These are phyloP conservation scores for Pichia sp. DNA, from an alignment of 1,139 yeast genomes.

Conservation along the genomic window DNA sequence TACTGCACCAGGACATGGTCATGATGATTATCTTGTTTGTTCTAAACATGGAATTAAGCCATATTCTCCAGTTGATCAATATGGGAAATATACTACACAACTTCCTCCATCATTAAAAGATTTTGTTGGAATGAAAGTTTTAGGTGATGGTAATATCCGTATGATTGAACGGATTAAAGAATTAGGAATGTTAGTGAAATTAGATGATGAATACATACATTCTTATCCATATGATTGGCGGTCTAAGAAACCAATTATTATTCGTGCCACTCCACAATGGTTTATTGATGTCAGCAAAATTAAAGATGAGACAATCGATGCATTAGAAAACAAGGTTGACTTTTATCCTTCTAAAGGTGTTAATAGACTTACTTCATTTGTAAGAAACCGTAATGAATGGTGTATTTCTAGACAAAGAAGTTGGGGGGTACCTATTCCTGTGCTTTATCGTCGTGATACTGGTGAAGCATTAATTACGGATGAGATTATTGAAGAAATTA, in stretches of 20 bases:
- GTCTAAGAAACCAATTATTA: slow-evolving; percentile 89
- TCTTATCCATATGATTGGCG: slow-evolving; percentile 98
- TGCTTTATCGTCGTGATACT: slow-evolving; percentile 55
- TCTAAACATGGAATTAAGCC: slow-evolving; percentile 49
- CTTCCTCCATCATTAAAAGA: slow-evolving; percentile 38
- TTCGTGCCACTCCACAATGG: slow-evolving; percentile 96
- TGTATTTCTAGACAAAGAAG: slow-evolving; percentile 92
- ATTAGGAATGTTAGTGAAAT: slow-evolving; percentile 42
- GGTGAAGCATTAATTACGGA: slow-evolving; percentile 53
- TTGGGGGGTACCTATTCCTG: slow-evolving; percentile 99
- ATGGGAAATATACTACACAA: slow-evolving; percentile 57
- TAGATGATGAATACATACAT: slow-evolving; percentile 55
- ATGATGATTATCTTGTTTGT: slow-evolving; percentile 82
- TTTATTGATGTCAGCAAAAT: slow-evolving; percentile 80
- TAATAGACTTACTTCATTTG: slow-evolving; percentile 65
- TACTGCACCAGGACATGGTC: slow-evolving; percentile 97
- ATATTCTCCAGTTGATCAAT: slow-evolving; percentile 71
- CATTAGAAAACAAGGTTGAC: slow-evolving; percentile 51
- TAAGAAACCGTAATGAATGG: slow-evolving; percentile 85
- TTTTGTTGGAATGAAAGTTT: slow-evolving; percentile 54
- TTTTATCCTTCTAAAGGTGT: slow-evolving; percentile 72
- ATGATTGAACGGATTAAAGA: slow-evolving; percentile 42
- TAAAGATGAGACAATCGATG: slow-evolving; percentile 53
- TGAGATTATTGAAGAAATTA: slow-evolving; percentile 48
- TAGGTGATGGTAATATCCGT: slow-evolving; percentile 47